Percentiles rank a stretch among this genome's conserved stretches.
phyloP scores from a whole-genome alignment of 202 grass and related monocot genomes.

The Carex arenaria region DNA sequence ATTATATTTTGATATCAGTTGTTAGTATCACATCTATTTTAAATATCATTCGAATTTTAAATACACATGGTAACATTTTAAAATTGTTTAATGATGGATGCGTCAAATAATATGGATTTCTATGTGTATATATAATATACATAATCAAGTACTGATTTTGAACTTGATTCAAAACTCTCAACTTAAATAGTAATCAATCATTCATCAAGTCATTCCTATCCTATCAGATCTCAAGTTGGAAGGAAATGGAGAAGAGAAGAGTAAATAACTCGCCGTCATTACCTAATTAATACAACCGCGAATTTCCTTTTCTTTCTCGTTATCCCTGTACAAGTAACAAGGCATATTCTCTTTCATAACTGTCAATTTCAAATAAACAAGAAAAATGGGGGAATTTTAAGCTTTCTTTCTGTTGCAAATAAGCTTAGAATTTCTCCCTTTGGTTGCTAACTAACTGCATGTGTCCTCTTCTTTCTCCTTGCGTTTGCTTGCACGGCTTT shows the following conservation, averaged over 20 bases:
- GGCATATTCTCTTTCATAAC: not conserved
- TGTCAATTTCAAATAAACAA: not conserved
- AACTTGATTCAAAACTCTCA: too few species aligned
- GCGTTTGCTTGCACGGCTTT: not conserved
- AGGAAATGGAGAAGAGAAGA: not conserved
- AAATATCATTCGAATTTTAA: not conserved
- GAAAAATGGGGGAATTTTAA: not conserved
- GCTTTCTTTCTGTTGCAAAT: not conserved
- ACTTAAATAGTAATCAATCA: too few species aligned
- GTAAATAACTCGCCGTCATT: not conserved
- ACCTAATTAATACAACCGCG: not conserved
- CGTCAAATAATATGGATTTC: too few species aligned
- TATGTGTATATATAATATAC: too few species aligned
- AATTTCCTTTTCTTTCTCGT: not conserved
- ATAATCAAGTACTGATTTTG: too few species aligned
- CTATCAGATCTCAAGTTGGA: not conserved
- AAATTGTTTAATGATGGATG: not conserved
- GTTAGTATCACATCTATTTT: too few species aligned
- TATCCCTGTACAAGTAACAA: not conserved
- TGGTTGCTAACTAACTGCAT: not conserved
- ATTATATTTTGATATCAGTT: too few species aligned
- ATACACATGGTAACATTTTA: not conserved
- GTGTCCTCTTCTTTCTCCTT: not conserved
- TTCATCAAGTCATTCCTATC: too few species aligned
- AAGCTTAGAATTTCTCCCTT: not conserved